A percentile compares a stretch with the other conserved stretches of the same genome.
Evolutionary conservation across 805 yeast species (phyloP).

Genomic region (Metschnikowia chrysomelidarum): DNA sequence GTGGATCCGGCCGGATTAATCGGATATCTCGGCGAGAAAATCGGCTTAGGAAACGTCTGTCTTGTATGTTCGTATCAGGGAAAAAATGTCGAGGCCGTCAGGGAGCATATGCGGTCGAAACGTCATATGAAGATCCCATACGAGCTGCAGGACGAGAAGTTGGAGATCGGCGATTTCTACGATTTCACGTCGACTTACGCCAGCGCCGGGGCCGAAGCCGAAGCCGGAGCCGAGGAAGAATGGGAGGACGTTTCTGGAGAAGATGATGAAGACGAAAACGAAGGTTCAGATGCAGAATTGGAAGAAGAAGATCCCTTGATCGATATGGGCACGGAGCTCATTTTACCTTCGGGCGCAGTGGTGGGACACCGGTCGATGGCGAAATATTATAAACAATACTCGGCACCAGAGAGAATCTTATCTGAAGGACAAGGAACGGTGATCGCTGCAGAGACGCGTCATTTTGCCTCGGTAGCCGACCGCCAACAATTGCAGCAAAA

Average conservation of each 20-base stretch:
- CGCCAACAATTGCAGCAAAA: constrained; percentile 39
- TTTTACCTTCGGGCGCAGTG: constrained; percentile 41
- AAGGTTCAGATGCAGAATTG: constrained; percentile 28
- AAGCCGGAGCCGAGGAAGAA: constrained; percentile 21
- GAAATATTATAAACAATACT: constrained; percentile 43
- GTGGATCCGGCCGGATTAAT: constrained; percentile 69
- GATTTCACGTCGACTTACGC: constrained; percentile 70
- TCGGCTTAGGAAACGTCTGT: constrained; percentile 82
- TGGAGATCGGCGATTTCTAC: constrained; percentile 75
- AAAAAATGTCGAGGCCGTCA: constrained; percentile 75
- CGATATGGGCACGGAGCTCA: constrained; percentile 38
- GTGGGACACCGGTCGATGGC: constrained; percentile 44
- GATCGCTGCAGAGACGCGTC: constrained; percentile 52
- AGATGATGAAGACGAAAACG: constrained; percentile 22
- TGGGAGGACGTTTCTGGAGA: constrained; percentile 42
- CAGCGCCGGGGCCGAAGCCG: constrained; percentile 4
- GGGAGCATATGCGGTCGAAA: constrained; percentile 84
- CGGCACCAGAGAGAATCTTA: constrained; percentile 42
- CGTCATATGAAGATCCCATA: constrained; percentile 89
- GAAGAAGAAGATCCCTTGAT: constrained; percentile 28
- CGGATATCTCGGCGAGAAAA: constrained; percentile 72
- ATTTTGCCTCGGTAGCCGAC: constrained; percentile 41
- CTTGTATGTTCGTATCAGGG: constrained; percentile 83
- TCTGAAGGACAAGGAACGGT: constrained; percentile 45
- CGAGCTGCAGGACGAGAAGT: constrained; percentile 74